These are phyloP conservation scores for Glarea lozoyensis DNA, from an alignment of 495 filamentous ascomycete species.

Conservation along the genomic window DNA sequence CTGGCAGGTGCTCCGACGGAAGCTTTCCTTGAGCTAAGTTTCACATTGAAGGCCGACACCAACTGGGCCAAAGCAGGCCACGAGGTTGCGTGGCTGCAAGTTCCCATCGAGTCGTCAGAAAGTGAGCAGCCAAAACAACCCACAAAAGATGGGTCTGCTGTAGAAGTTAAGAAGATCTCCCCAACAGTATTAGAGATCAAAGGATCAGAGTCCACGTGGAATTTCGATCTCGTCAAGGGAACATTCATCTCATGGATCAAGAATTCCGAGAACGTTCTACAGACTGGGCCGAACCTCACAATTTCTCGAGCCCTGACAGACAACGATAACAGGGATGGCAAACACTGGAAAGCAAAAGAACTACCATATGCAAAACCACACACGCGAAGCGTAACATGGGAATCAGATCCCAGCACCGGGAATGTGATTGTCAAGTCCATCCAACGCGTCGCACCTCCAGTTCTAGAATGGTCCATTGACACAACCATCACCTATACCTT, in stretches of 20 bases:
- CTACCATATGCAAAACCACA: conserved; percentile 24
- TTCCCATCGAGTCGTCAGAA: background rate
- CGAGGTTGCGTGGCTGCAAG: no score
- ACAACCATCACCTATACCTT: conserved; percentile 40
- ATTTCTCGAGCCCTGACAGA: conserved; percentile 49
- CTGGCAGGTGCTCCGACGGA: no score
- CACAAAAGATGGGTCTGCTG: background rate
- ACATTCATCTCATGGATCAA: conserved; percentile 27
- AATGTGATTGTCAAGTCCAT: conserved; percentile 29
- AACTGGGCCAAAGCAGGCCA: no score
- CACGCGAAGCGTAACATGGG: conserved; percentile 27
- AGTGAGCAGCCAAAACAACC: background rate
- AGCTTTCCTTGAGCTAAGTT: no score
- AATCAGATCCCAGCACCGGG: conserved; percentile 20
- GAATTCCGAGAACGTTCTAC: conserved; percentile 15
- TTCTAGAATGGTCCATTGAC: conserved; percentile 48
- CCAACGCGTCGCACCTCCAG: conserved; percentile 40
- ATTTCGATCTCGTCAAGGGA: conserved; percentile 30
- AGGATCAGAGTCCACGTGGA: conserved; percentile 23
- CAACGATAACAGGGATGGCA: conserved; percentile 42
- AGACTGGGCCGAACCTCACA: conserved; percentile 24
- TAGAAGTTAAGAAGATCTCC: background rate
- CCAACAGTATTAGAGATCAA: background rate
- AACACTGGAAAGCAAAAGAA: conserved; percentile 27
- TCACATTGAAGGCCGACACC: no score